Conservation (phyloP, 345 rosid species). For the Citrus reticulata region DNA sequence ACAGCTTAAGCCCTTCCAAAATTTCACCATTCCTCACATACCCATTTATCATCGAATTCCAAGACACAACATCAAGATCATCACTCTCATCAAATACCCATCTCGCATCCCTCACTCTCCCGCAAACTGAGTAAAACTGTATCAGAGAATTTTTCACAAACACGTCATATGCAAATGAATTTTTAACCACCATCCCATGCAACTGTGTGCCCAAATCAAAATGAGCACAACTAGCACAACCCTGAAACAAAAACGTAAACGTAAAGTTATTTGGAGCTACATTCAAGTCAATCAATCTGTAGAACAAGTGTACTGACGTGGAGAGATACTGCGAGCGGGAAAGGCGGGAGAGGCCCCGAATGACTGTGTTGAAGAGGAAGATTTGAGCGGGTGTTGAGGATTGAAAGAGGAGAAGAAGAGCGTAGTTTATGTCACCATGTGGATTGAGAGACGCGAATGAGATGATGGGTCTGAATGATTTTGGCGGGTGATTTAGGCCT, state of each 20-base stretch:
- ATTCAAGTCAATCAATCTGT: background rate
- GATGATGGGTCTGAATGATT: constrained; percentile 8
- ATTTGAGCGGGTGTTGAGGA: constrained; percentile 2
- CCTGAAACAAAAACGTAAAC: constrained; percentile 11
- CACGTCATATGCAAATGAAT: constrained; percentile 17
- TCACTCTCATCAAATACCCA: constrained; percentile 12
- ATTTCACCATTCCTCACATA: constrained; percentile 12
- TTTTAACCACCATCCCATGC: constrained; percentile 18
- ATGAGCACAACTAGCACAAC: constrained; percentile 4
- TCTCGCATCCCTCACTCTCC: constrained; percentile 11
- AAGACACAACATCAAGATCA: constrained; percentile 19
- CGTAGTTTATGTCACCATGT: constrained; percentile 5
- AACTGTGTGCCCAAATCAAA: constrained; percentile 13
- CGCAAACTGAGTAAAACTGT: constrained; percentile 15
- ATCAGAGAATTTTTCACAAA: constrained; percentile 20
- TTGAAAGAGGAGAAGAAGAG: constrained; percentile 10
- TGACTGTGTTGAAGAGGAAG: constrained; percentile 17
- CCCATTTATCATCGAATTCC: constrained; percentile 27
- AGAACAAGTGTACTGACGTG: background rate
- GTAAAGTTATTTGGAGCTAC: constrained; percentile 15
- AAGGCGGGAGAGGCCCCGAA: constrained; percentile 10
- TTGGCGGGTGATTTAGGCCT: constrained; percentile 8
- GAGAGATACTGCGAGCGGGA: background rate
- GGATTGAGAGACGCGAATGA: constrained; percentile 13
- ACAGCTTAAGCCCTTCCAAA: constrained; percentile 8